Base-by-base conservation (phyloP, 2,329 filamentous ascomycete species). In the Trichoderma simmonsii region DNA sequence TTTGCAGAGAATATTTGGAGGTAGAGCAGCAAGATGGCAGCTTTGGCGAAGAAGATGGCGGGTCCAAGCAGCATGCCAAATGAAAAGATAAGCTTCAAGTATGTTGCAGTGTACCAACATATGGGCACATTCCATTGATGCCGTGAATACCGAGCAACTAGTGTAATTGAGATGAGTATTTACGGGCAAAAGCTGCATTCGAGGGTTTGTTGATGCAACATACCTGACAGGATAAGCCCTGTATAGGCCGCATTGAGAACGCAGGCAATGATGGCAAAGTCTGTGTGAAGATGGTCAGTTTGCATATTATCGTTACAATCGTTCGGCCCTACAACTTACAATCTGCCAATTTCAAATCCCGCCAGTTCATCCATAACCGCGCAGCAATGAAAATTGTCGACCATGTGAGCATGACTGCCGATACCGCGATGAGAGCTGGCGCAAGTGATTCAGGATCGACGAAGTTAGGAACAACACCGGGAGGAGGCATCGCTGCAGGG, bases 21-120 rank as follows among this genome's bases (percentile, higher is more conserved):
- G 21, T 74, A 76, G 26, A 76, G 51, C 28, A 76, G 36, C 48
- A 76, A 56, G 43, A 76, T 76, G 54, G 75, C 71, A 2, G 66
- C 70, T 39, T 74, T 75, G 51, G 72, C 21, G 60, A 76, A 75
- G 70, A 76, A 76, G 39, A 72, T 51, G n/a, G 56, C 71, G 6
- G 71, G 71, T 1, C 59, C 32, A 14, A 73, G 64, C 2, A 76
- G 30, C 4, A 74, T 39, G 8, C 60, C 70, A 32, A 74, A 69
- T 57, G 48, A 57, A 21, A 75, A 76, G 28, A 71, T 24, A 6
- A 71, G 6, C 51, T 66, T 71, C 34, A 66, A 21, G 18, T 11
- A 75, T 4, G 65, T 74, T 15, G 18, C 26, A 26, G 14, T 65
- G 56, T 67, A 73, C 71, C 69, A 74, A 60, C 75, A 76, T 1